Evolutionary conservation across 768 basidiomycete species (phyloP).

Genomic region (Sarcomyxa edulis): DNA sequence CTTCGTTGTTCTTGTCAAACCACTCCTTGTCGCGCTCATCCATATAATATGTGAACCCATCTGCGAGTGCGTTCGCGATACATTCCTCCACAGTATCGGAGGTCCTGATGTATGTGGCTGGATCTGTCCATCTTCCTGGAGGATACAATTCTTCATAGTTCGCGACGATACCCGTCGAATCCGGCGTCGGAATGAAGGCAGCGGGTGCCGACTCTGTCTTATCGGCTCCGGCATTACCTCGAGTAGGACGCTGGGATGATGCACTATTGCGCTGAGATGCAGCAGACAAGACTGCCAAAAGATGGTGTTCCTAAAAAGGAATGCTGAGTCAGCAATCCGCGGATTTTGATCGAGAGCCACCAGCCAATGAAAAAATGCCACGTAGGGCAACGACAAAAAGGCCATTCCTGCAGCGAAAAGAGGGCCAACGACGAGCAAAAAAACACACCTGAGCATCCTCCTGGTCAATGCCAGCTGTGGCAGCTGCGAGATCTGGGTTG

Average conservation of each 20-base stretch:
- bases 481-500: no score
- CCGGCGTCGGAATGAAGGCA: slow-evolving; percentile 90
- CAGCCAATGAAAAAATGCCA: slow-evolving; percentile 33
- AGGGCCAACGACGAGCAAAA: slow-evolving; percentile 14
- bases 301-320: slow-evolving; percentile 45
- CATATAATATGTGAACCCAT: slow-evolving; percentile 87
- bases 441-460: slow-evolving; percentile 89
- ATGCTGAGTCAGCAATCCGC: slow-evolving; percentile 40
- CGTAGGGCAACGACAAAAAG: slow-evolving; percentile 20
- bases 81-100: slow-evolving; percentile 86
- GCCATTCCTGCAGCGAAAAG: slow-evolving; percentile 11
- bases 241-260: slow-evolving; percentile 20
- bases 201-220: slow-evolving; percentile 35
- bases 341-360: slow-evolving; percentile 40
- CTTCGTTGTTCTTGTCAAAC: slow-evolving; percentile 88
- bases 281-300: slow-evolving; percentile 46
- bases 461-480: slow-evolving; percentile 84
- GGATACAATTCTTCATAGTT: slow-evolving; percentile 80
- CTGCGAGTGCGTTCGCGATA: slow-evolving; percentile 50
- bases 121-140: slow-evolving; percentile 65
- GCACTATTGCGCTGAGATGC: slow-evolving; percentile 28
- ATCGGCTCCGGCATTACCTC: slow-evolving; percentile 20
- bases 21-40: slow-evolving; percentile 95
- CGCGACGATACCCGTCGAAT: slow-evolving; percentile 74
- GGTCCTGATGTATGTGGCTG: slow-evolving; percentile 70